Evolutionary conservation across 1,284 basidiomycete genomes (phyloP).

Genomic region (Dichomitus squalens): DNA sequence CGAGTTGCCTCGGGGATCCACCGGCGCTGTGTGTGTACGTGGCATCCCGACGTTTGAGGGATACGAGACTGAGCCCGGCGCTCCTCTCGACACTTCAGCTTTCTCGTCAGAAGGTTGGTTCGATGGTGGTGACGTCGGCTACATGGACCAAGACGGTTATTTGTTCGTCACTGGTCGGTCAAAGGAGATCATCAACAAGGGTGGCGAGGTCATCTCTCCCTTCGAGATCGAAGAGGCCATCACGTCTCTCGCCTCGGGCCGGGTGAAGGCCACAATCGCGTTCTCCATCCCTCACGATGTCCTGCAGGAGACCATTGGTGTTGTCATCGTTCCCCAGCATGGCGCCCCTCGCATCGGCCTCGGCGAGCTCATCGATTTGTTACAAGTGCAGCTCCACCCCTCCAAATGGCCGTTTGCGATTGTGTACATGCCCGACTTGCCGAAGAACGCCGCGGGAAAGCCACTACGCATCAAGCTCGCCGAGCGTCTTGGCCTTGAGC

Average conservation of each 20-base stretch:
- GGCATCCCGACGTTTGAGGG: constrained; percentile 49
- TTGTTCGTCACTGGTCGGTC: constrained; percentile 59
- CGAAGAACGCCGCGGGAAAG: constrained; percentile 48
- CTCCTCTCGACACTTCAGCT: constrained; percentile 44
- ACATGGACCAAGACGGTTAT: constrained; percentile 62
- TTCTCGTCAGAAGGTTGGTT: constrained; percentile 52
- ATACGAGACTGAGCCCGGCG: constrained; percentile 40
- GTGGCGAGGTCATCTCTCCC: constrained; percentile 70
- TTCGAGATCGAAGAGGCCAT: constrained; percentile 60
- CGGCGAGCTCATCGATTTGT: constrained; percentile 42
- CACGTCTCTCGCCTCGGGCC: constrained; percentile 40
- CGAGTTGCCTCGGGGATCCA: constrained; percentile 36
- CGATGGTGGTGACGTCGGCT: constrained; percentile 68
- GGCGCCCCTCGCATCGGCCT: constrained; percentile 39
- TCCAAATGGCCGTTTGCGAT: constrained; percentile 49
- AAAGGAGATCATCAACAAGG: constrained; percentile 65
- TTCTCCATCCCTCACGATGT: constrained; percentile 48
- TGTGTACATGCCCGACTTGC: constrained; percentile 46
- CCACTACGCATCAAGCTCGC: constrained; percentile 46
- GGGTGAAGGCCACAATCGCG: constrained; percentile 44
- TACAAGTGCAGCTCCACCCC: constrained; percentile 46
- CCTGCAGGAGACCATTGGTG: constrained; percentile 46
- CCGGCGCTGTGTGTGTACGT: constrained; percentile 48
- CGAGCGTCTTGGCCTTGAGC: constrained; percentile 40
- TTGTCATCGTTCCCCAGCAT: constrained; percentile 40